phyloP scores from a whole-genome alignment of 495 filamentous ascomycete species.

The Daldinia concentrica region DNA sequence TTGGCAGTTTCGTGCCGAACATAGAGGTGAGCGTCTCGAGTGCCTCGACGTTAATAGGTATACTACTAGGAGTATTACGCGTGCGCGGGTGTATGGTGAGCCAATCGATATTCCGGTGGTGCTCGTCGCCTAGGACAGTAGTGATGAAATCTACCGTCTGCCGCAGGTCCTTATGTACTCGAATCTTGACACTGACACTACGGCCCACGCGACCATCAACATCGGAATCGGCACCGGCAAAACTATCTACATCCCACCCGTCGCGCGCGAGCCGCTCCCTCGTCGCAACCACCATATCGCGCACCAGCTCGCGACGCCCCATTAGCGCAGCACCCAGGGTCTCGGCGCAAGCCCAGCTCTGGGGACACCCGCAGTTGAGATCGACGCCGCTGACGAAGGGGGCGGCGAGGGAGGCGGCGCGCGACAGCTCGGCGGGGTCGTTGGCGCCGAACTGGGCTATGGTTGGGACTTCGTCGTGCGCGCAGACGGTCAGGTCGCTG shows the following conservation, averaged over 20 bases:
- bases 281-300: constrained; percentile 65
- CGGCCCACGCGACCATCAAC: constrained; percentile 28
- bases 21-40: constrained; percentile 62
- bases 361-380: constrained; percentile 75
- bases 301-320: constrained; percentile 66
- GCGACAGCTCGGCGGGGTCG: constrained; percentile 64
- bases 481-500: constrained; percentile 57
- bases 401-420: constrained; percentile 66
- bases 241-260: constrained; percentile 53
- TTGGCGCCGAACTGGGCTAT: constrained; percentile 71
- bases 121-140: constrained; percentile 56
- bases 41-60: constrained; percentile 66
- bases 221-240: constrained; percentile 44
- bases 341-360: constrained; percentile 72
- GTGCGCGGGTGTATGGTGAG: constrained; percentile 72
- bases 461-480: constrained; percentile 56
- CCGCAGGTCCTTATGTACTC: constrained; percentile 67
- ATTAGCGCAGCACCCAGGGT: constrained; percentile 71
- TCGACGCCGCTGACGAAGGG: constrained; percentile 70
- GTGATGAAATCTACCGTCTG: constrained; percentile 61
- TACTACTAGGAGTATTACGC: constrained; percentile 61
- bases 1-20: constrained; percentile 58
- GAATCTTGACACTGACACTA: constrained; percentile 72
- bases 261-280: constrained; percentile 54
- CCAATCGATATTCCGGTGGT: constrained; percentile 62